A percentile compares a stretch with the other conserved stretches of the same genome.
These are phyloP conservation scores for Oryza brachyantha DNA, from an alignment of 176 grass and related monocot genomes.

Conservation along the genomic window DNA sequence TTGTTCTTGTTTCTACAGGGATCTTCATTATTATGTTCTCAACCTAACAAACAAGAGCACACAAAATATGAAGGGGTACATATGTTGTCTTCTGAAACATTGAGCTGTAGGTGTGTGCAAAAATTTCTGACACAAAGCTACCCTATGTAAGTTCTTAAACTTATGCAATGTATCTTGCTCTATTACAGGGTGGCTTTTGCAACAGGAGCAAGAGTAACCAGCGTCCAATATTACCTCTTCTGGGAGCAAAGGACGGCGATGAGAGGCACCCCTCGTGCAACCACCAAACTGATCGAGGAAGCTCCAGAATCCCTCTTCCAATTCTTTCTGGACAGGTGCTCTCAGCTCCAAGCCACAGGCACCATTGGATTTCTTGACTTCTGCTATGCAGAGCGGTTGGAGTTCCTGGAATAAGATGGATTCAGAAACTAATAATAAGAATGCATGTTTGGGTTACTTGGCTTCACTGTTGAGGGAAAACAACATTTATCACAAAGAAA, in stretches of 20 bases:
- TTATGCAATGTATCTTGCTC: not conserved
- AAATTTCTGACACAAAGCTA: not conserved
- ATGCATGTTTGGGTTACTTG: not conserved
- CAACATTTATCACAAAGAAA: not conserved
- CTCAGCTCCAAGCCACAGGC: conserved; percentile 37
- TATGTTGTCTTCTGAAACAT: not conserved
- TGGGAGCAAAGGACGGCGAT: conserved; percentile 25
- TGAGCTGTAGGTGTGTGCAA: not conserved
- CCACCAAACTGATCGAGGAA: conserved; percentile 43
- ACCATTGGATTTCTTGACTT: conserved; percentile 31
- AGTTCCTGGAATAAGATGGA: conserved; percentile 26
- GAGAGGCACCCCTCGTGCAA: not conserved
- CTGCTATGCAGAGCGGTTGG: not conserved
- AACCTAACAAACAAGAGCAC: conserved; percentile 43
- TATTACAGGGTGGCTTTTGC: conserved; percentile 1
- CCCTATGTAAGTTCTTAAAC: not conserved
- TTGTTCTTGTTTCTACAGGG: conserved; percentile 37
- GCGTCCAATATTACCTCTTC: conserved; percentile 27
- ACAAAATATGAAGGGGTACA: not conserved
- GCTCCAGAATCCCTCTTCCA: conserved; percentile 32
- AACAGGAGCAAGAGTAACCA: not conserved
- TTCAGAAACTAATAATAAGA: not conserved
- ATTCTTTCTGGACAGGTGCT: conserved; percentile 18
- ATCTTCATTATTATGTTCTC: conserved; percentile 56
- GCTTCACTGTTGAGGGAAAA: not conserved